These are phyloP conservation scores for Sugiyamaella qingdaonensis DNA, from an alignment of 805 yeast species.

Conservation along the genomic window DNA sequence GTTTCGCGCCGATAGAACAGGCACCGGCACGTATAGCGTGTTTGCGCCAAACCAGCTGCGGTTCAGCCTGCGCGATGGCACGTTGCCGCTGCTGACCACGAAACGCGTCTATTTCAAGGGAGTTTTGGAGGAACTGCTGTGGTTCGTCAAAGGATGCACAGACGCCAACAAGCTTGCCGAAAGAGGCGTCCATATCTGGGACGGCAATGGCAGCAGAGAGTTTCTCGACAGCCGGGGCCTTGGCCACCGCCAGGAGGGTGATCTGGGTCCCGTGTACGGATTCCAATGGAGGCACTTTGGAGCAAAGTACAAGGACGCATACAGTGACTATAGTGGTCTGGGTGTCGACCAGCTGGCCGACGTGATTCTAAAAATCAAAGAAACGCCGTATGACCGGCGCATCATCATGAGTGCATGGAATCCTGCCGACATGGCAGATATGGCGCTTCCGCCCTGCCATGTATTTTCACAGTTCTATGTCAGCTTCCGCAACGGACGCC, in stretches of 20 bases:
- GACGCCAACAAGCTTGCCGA: slow-evolving; percentile 76
- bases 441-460: slow-evolving; percentile 99
- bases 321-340: slow-evolving; percentile 77
- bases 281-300: slow-evolving; percentile 99
- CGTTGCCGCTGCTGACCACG: slow-evolving; percentile 87
- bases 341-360: slow-evolving; percentile 89
- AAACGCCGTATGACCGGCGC: slow-evolving; percentile 90
- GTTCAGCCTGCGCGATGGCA: slow-evolving; percentile 65
- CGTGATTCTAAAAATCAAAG: slow-evolving; percentile 72
- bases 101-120: slow-evolving; percentile 88
- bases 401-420: slow-evolving; percentile 97
- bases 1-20: slow-evolving; percentile 91
- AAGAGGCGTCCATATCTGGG: slow-evolving; percentile 96
- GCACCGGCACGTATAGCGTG: slow-evolving; percentile 87
- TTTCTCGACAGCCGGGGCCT: slow-evolving; percentile 82
- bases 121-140: slow-evolving; percentile 80
- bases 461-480: slow-evolving; percentile 95
- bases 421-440: slow-evolving; percentile 86
- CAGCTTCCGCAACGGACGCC: slow-evolving; percentile 61
- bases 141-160: slow-evolving; percentile 91
- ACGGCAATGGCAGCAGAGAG: slow-evolving; percentile 94
- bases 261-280: slow-evolving; percentile 97
- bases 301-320: slow-evolving; percentile 83
- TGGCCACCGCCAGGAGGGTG: slow-evolving; percentile 79
- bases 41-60: slow-evolving; percentile 97